Evolutionary conservation across 2,329 filamentous ascomycete species (phyloP).

Genomic region (Cladosporium colombiae): DNA sequence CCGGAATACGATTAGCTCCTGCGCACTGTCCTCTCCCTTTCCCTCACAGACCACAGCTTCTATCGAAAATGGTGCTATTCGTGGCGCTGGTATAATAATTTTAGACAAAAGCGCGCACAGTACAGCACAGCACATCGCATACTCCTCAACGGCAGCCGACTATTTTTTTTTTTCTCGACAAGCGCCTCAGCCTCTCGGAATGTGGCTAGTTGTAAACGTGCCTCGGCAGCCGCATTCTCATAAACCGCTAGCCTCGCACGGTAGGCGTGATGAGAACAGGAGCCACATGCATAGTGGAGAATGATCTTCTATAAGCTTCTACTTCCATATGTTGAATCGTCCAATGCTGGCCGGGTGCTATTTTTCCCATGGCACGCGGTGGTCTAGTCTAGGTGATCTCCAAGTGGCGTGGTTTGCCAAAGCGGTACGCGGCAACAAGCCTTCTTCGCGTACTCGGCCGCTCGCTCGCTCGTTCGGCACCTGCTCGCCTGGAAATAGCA

Average conservation of each 20-base stretch:
- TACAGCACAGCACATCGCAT: not conserved
- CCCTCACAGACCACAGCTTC: not conserved
- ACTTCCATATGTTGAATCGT: not conserved
- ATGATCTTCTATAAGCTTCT: not conserved
- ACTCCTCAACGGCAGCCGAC: not conserved
- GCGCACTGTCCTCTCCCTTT: not conserved
- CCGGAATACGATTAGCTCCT: not conserved
- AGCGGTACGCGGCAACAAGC: not conserved
- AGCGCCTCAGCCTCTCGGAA: constrained; percentile 1
- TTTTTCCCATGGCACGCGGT: not conserved
- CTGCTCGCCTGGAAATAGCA: too few relatives aligned
- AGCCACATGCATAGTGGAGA: not conserved
- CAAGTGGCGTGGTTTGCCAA: not conserved
- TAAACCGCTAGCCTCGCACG: not conserved
- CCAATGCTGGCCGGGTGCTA: not conserved
- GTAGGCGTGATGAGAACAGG: not conserved
- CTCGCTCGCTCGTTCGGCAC: constrained; percentile 23
- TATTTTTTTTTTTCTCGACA: not conserved
- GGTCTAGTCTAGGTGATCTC: not conserved
- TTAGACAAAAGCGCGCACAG: not conserved
- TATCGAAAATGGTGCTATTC: not conserved
- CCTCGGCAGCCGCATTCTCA: not conserved
- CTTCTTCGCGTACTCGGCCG: not conserved
- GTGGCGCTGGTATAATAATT: constrained; percentile 6
- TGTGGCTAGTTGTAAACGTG: not conserved